Conservation (phyloP, 441 rosid species). For the Jatropha podagrica region DNA sequence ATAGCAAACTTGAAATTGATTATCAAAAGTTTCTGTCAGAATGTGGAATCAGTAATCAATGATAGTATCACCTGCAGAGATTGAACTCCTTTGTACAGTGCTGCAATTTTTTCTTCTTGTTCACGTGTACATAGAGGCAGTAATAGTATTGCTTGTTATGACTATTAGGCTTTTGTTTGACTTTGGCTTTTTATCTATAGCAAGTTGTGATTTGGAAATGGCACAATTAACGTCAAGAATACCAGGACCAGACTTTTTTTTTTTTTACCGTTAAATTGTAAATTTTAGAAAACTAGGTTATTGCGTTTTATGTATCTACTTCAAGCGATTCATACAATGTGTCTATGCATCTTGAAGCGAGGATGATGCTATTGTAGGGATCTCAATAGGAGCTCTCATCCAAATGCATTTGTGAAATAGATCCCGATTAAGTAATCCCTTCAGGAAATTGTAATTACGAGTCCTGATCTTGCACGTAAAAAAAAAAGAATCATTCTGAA, state of each 20-base stretch:
- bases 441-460: not conserved
- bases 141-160: not conserved
- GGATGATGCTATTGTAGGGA: not conserved
- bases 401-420: not conserved
- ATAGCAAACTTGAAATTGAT: constrained; percentile 37
- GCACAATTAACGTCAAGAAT: not conserved
- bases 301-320: too few relatives aligned
- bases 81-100: not conserved
- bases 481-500: not conserved
- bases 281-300: not conserved
- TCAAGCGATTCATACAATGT: too few relatives aligned
- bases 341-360: too few relatives aligned
- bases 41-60: constrained; percentile 40
- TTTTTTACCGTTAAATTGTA: not conserved
- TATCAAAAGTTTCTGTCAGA: constrained; percentile 42
- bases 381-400: not conserved
- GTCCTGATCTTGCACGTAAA: not conserved
- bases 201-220: too few relatives aligned
- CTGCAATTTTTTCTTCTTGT: not conserved
- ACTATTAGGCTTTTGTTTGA: not conserved
- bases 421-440: not conserved
- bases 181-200: too few relatives aligned
- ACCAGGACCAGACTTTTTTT: not conserved
- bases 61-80: constrained; percentile 1
- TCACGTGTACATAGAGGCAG: not conserved